Conservation (phyloP, 768 basidiomycete species). For the Boletus sp. region DNA sequence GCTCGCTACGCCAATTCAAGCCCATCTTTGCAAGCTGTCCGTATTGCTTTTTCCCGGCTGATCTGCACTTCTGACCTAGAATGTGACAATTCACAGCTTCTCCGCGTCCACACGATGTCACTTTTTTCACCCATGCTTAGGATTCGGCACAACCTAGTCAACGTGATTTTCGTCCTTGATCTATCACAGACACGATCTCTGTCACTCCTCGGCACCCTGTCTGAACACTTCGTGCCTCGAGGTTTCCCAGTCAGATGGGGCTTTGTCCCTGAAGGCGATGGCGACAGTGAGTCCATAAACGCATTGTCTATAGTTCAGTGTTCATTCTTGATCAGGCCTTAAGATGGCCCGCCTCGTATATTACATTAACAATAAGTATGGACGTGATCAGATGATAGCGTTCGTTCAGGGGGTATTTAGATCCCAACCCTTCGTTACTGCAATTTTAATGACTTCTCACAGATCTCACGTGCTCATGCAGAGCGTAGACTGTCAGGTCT, state of each 20-base stretch:
- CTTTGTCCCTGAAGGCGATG: conserved; percentile 64
- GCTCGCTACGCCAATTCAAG: conserved; percentile 53
- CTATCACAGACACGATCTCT: conserved; percentile 61
- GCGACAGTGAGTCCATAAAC: conserved; percentile 31
- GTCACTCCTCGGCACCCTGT: conserved; percentile 57
- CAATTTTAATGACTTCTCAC: not conserved
- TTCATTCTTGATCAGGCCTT: conserved; percentile 38
- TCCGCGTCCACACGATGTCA: conserved; percentile 35
- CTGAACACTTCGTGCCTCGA: conserved; percentile 69
- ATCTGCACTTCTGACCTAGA: not conserved
- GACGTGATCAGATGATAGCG: conserved; percentile 56
- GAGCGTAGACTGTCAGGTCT: conserved; percentile 33
- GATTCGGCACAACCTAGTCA: conserved; percentile 78
- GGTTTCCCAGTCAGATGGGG: conserved; percentile 82
- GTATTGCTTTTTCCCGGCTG: conserved; percentile 14
- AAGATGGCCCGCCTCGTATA: conserved; percentile 74
- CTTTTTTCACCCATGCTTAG: conserved; percentile 75
- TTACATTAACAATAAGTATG: conserved; percentile 60
- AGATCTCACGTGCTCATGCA: conserved; percentile 40
- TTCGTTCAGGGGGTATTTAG: conserved; percentile 53
- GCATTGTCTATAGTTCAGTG: not conserved
- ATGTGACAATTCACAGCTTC: conserved; percentile 20
- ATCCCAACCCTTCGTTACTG: not conserved
- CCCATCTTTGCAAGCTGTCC: conserved; percentile 48
- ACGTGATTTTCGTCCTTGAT: conserved; percentile 79